Percentiles rank a stretch among this genome's conserved stretches.
These are phyloP conservation scores for Gentiana dahurica DNA, from an alignment of 257 asterid species.

Conservation along the genomic window DNA sequence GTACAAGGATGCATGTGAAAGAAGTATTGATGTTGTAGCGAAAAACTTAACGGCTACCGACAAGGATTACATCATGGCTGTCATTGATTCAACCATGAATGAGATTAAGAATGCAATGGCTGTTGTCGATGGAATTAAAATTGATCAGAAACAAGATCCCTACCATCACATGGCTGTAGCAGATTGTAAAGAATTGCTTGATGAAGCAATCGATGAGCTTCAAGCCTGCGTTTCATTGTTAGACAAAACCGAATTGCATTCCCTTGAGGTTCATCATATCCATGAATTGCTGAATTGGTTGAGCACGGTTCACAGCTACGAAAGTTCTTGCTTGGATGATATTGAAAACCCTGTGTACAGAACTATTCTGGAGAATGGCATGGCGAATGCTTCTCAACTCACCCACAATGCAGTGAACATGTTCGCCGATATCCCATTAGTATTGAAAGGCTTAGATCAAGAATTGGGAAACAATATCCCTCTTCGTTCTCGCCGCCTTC, in stretches of 20 bases:
- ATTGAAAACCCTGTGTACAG: conserved; percentile 33
- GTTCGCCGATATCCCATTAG: conserved; percentile 25
- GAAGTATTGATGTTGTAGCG: conserved; percentile 30
- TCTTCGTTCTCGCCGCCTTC: conserved; percentile 18
- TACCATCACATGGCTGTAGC: conserved; percentile 29
- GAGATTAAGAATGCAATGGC: conserved; percentile 31
- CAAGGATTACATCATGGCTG: conserved; percentile 44
- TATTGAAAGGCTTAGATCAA: conserved; percentile 31
- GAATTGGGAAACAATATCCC: neutral
- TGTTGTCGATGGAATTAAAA: conserved; percentile 11
- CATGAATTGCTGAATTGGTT: conserved; percentile 53
- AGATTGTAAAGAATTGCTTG: conserved; percentile 51
- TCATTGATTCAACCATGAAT: conserved; percentile 21
- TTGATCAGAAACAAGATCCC: conserved; percentile 23
- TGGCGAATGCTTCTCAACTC: conserved; percentile 37
- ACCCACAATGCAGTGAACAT: conserved; percentile 56
- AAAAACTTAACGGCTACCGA: conserved; percentile 39
- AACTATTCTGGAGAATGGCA: conserved; percentile 25
- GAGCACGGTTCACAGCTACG: conserved; percentile 27
- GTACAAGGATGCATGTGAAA: conserved; percentile 40
- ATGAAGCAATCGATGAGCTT: conserved; percentile 32
- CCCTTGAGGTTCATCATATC: conserved; percentile 18
- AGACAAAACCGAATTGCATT: conserved; percentile 19
- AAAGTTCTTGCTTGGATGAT: conserved; percentile 37
- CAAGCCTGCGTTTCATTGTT: conserved; percentile 27